Conservation (phyloP, 805 yeast species). For the Spathaspora boniae region DNA sequence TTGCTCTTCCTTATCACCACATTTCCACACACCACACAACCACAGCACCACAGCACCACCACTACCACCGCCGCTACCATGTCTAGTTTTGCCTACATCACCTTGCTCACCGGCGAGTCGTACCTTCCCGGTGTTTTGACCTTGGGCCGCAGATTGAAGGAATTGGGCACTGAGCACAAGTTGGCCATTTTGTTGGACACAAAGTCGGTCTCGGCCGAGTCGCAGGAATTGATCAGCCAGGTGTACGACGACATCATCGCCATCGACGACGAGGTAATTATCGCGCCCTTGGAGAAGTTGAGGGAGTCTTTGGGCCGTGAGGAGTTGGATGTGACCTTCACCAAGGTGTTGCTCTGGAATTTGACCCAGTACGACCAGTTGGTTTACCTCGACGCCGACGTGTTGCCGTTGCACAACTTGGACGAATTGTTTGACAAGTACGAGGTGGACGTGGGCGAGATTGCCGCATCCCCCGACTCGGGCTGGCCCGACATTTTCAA, state of each 20-base stretch:
- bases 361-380: conserved; percentile 19
- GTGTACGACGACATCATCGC: conserved; percentile 25
- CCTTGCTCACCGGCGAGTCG: conserved; percentile 24
- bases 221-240: conserved; percentile 16
- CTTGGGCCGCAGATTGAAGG: conserved; percentile 19
- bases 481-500: conserved; percentile 35
- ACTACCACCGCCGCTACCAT: conserved; percentile 1
- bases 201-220: conserved; percentile 13
- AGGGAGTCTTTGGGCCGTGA: conserved; percentile 20
- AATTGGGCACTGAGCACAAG: conserved; percentile 15
- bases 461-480: conserved; percentile 26
- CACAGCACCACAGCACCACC: neutral
- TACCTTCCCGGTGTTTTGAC: conserved; percentile 27
- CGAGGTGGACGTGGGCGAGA: conserved; percentile 8
- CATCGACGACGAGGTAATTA: conserved; percentile 16
- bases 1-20: conserved; percentile 1
- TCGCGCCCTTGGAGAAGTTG: conserved; percentile 19
- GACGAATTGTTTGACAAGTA: conserved; percentile 20
- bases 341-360: conserved; percentile 26
- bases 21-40: neutral
- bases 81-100: conserved; percentile 18
- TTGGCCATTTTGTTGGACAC: conserved; percentile 19
- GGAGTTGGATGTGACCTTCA: conserved; percentile 24
- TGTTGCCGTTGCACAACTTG: conserved; percentile 20
- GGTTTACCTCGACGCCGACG: conserved; percentile 26